Percentiles rank a stretch among this genome's conserved stretches.
Evolutionary conservation across 140 eudicot species (phyloP).

Genomic region (Eryngium alpinum): DNA sequence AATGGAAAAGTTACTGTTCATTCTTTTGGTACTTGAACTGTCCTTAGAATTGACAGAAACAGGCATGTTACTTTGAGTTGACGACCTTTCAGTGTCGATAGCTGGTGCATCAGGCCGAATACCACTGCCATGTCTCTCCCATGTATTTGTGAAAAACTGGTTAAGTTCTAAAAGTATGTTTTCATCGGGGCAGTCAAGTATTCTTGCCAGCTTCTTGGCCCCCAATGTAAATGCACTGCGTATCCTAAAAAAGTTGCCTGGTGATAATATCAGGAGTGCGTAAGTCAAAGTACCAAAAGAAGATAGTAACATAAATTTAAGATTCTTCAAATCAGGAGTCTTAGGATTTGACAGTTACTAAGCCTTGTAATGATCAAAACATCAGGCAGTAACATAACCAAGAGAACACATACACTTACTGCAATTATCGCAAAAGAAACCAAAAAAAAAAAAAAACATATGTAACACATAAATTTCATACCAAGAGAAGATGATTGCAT

Average conservation of each 20-base stretch:
- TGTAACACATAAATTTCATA: neutral
- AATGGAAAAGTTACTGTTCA: constrained; percentile 18
- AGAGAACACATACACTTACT: neutral
- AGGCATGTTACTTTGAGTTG: constrained; percentile 17
- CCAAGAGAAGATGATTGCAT: neutral
- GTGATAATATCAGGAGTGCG: constrained; percentile 2
- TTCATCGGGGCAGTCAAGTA: constrained; percentile 73
- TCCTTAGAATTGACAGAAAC: constrained; percentile 22
- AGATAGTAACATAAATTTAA: no score
- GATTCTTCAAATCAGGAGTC: no score
- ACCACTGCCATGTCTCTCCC: constrained; percentile 82
- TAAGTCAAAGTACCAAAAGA: neutral
- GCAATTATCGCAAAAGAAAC: neutral
- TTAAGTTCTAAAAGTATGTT: constrained; percentile 51
- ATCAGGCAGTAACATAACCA: neutral
- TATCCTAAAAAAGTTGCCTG: constrained; percentile 78
- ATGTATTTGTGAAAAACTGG: constrained; percentile 63
- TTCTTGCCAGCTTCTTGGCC: constrained; percentile 63
- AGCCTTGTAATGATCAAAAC: no score
- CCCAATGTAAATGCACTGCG: constrained; percentile 83
- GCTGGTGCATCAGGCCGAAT: constrained; percentile 68
- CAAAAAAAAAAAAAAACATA: neutral
- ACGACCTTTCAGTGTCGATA: constrained; percentile 19
- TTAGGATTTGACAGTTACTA: no score
- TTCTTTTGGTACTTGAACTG: constrained; percentile 30